Conservation (phyloP, 192 early-diverging fungal genomes). For the Coemansia sp. region DNA sequence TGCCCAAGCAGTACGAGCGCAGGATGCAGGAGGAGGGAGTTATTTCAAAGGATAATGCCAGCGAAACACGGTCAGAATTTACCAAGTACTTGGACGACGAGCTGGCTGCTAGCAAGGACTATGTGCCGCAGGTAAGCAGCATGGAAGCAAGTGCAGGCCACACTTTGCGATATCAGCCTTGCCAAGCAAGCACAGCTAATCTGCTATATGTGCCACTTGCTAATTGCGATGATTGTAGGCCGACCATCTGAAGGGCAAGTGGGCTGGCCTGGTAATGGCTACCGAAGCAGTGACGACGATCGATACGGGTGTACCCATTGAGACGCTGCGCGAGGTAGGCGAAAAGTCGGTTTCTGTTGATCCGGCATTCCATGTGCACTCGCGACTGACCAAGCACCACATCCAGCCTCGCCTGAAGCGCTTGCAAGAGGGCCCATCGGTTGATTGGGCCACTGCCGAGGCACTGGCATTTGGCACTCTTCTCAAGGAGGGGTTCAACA, state of each 20-base stretch:
- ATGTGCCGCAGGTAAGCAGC: constrained; percentile 27
- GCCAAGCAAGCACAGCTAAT: neutral
- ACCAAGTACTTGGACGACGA: constrained; percentile 39
- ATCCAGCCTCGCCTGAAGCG: constrained; percentile 77
- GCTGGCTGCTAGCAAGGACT: constrained; percentile 40
- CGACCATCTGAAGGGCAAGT: constrained; percentile 67
- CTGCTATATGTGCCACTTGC: too few species aligned
- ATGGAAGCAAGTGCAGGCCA: neutral
- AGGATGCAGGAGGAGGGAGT: constrained; percentile 55
- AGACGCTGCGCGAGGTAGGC: constrained; percentile 69
- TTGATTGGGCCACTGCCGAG: constrained; percentile 97
- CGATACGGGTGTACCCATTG: constrained; percentile 64
- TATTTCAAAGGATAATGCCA: constrained; percentile 25
- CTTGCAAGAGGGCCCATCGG: constrained; percentile 60
- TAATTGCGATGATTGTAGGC: constrained; percentile 14
- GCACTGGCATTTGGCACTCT: constrained; percentile 87
- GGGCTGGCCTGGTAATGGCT: constrained; percentile 72
- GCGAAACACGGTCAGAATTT: constrained; percentile 25
- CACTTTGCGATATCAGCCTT: neutral
- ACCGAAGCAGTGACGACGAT: constrained; percentile 41
- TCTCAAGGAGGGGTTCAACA: constrained; percentile 79
- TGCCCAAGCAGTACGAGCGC: constrained; percentile 84
- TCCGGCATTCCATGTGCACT: constrained; percentile 71
- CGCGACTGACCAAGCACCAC: constrained; percentile 87
- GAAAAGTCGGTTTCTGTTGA: constrained; percentile 71